Percentiles rank a stretch among this genome's conserved stretches.
phyloP scores from a whole-genome alignment of 1,284 basidiomycete genomes.

The Rhodotorula sp. region DNA sequence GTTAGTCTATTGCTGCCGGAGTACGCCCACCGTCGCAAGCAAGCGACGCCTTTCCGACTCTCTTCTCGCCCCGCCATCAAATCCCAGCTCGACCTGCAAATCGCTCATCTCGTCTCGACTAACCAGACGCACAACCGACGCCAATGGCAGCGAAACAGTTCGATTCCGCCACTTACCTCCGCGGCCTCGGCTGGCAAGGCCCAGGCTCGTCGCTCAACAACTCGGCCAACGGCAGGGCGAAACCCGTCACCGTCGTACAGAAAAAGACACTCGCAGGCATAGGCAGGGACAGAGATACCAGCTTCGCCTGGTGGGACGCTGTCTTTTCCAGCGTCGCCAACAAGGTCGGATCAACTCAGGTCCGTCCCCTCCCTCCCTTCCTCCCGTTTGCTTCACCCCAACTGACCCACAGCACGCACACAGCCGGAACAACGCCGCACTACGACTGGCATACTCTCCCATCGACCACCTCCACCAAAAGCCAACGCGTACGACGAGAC shows the following conservation, averaged over 20 bases:
- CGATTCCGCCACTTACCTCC: slow-evolving; percentile 72
- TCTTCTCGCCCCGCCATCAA: too few species aligned
- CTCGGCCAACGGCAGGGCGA: slow-evolving; percentile 48
- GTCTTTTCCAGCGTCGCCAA: slow-evolving; percentile 33
- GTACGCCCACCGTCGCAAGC: too few species aligned
- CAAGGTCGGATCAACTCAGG: slow-evolving; percentile 46
- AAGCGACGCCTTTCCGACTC: too few species aligned
- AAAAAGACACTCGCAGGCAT: slow-evolving; percentile 80
- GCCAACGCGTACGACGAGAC: slow-evolving; percentile 54
- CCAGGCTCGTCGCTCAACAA: slow-evolving; percentile 61
- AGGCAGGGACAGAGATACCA: slow-evolving; percentile 86
- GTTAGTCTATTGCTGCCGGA: too few species aligned
- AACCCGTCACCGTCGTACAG: slow-evolving; percentile 72
- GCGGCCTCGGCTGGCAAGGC: slow-evolving; percentile 81
- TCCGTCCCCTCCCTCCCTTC: slow-evolving; percentile 55
- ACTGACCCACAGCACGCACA: slow-evolving; percentile 53
- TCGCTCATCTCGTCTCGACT: not conserved
- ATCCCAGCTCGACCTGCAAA: not conserved
- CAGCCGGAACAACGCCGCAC: slow-evolving; percentile 67
- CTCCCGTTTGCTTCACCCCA: slow-evolving; percentile 51
- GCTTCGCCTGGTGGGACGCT: slow-evolving; percentile 96
- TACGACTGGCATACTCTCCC: slow-evolving; percentile 71
- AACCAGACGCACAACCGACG: not conserved
- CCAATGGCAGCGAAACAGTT: slow-evolving; percentile 48
- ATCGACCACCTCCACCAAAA: slow-evolving; percentile 60